Percentiles rank a stretch among this genome's conserved stretches.
Conservation (phyloP, 208 protist genomes). For the Sergeia podlipaevii region DNA sequence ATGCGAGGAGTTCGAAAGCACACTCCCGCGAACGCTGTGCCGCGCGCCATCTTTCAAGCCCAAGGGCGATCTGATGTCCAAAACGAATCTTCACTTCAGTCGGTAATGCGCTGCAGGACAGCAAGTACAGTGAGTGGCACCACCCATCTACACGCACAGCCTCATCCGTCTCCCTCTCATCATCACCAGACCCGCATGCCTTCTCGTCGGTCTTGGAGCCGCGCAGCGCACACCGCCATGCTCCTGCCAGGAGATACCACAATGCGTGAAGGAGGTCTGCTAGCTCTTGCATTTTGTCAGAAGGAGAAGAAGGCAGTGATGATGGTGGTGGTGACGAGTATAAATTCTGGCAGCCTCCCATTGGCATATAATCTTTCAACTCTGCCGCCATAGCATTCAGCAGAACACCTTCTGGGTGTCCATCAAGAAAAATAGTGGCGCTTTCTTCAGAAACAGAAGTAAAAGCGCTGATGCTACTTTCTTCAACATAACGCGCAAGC, state of each 20-base stretch:
- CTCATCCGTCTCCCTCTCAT: neutral
- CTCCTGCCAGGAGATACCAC: conserved; percentile 36
- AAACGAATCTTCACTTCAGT: conserved; percentile 22
- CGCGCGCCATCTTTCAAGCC: conserved; percentile 40
- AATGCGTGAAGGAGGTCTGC: conserved; percentile 22
- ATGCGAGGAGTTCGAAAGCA: conserved; percentile 54
- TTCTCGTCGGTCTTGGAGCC: neutral
- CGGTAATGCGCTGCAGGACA: conserved; percentile 32
- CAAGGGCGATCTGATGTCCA: conserved; percentile 22
- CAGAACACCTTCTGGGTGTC: no score
- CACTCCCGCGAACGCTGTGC: conserved; percentile 31
- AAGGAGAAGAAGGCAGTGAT: neutral
- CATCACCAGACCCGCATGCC: neutral
- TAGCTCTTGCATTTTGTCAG: conserved; percentile 2
- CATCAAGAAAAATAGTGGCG: no score
- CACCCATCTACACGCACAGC: conserved; percentile 19
- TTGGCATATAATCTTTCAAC: no score
- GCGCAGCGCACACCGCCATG: conserved; percentile 24
- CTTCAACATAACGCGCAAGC: no score
- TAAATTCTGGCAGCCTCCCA: no score
- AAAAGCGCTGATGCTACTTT: no score
- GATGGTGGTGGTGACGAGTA: no score
- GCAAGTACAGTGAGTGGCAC: conserved; percentile 49
- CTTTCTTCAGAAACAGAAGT: no score
- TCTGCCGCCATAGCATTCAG: no score